Conservation (phyloP, 2,329 filamentous ascomycete genomes). For the Pseudopyrenochaeta lycopersici region DNA sequence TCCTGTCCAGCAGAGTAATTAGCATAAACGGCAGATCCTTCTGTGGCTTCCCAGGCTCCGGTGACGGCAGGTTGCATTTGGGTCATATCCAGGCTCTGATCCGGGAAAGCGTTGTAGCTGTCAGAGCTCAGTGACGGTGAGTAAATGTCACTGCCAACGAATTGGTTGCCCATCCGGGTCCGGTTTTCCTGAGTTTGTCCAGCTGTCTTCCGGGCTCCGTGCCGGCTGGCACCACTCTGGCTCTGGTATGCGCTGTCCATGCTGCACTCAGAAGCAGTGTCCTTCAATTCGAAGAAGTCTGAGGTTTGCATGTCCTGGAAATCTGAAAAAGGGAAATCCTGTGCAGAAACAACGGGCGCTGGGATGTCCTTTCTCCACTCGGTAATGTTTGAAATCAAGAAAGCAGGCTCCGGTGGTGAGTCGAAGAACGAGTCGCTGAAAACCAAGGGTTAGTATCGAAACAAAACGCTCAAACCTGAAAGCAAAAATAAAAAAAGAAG, state of each 20-base stretch:
- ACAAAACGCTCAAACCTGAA: slow-evolving; percentile 29
- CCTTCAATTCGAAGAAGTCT: slow-evolving; percentile 47
- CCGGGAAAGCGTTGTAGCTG: slow-evolving; percentile 42
- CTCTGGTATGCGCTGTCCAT: slow-evolving; percentile 55
- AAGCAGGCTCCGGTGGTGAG: slow-evolving; percentile 43
- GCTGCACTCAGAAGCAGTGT: slow-evolving; percentile 51
- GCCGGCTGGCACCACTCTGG: slow-evolving; percentile 48
- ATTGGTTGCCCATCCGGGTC: slow-evolving; percentile 38
- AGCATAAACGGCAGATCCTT: slow-evolving; percentile 45
- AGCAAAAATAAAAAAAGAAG: slow-evolving; percentile 15
- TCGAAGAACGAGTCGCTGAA: slow-evolving; percentile 53
- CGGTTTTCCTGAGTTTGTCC: slow-evolving; percentile 42
- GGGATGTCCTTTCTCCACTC: slow-evolving; percentile 53
- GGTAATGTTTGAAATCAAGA: slow-evolving; percentile 50
- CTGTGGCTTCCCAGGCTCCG: slow-evolving; percentile 43
- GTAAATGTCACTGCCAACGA: slow-evolving; percentile 42
- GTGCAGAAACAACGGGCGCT: slow-evolving; percentile 40
- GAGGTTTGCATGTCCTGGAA: slow-evolving; percentile 46
- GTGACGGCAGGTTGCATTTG: slow-evolving; percentile 41
- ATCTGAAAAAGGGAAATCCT: slow-evolving; percentile 48
- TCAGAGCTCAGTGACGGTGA: slow-evolving; percentile 50
- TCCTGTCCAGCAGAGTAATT: slow-evolving; percentile 51
- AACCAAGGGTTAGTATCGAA: slow-evolving; percentile 46
- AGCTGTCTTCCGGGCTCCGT: slow-evolving; percentile 37
- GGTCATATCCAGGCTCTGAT: slow-evolving; percentile 43